Evolutionary conservation across 78 protist species (phyloP), one percentile per base, ranked within the genome.

Genomic region (Parvularia atlantis): DNA sequence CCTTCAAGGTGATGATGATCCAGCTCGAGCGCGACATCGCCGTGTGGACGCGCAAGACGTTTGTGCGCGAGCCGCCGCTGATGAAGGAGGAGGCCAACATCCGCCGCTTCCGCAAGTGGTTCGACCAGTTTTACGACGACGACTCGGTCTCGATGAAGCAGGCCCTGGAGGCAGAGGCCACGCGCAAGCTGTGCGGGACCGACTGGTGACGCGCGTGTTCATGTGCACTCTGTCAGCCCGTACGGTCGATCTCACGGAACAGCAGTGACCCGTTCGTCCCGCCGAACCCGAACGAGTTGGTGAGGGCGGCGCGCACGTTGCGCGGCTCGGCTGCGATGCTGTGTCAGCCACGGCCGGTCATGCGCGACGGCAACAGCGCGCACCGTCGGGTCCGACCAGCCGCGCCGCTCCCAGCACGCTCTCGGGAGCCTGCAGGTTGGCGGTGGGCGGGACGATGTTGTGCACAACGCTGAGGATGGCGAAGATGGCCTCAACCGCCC

Each of bases 221-320:
- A n/a, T n/a, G n/a, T n/a, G n/a, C n/a, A n/a, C n/a, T n/a, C n/a
- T n/a, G n/a, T n/a, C n/a, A n/a, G n/a, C n/a, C n/a, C n/a, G n/a
- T n/a, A n/a, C n/a, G n/a, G n/a, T 60, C 33, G 39, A 69, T 28
- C 41, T 72, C 59, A 0, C 35, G n/a, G 48, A 86, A 78, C 33
- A 75, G 43, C 28, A 88, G 65, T 19, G 88, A 84, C 10, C 81
- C 83, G 64, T 92, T 89, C 10, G 88, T 83, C 17, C 97, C 97
- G 39, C 97, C 97, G 69, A 92, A 92, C 7, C 97, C 97, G 60
- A 89, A 92, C 33, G 92, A 85, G 70, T 92, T 92, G 60, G 78
- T 73, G 30, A 92, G 28, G 1, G 86, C 93, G 20, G n/a, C 50
- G 4, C 40, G 20, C 4, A 83, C 50, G n/a, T 33, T 14, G 30